Evolutionary conservation across 495 filamentous ascomycete genomes (phyloP).

Genomic region (Schizothecium vesticola): DNA sequence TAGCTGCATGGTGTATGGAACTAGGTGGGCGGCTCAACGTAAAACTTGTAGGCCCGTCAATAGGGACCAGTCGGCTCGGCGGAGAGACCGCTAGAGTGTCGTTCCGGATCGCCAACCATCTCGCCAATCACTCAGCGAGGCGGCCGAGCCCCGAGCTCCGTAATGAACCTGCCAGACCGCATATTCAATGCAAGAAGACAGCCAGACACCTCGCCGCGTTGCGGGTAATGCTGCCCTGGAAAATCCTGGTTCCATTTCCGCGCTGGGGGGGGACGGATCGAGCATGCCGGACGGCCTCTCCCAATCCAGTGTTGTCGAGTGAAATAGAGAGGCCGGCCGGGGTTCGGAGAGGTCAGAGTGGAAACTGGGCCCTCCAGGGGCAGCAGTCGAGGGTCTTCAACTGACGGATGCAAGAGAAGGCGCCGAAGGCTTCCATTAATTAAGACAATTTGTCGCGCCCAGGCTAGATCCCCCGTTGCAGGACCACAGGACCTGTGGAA

Average conservation of each 20-base stretch:
- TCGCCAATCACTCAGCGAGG: neutral
- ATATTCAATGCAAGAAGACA: neutral
- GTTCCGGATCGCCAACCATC: neutral
- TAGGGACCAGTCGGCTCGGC: neutral
- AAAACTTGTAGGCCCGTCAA: neutral
- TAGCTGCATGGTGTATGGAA: constrained; percentile 1
- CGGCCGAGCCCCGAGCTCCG: neutral
- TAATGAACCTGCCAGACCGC: neutral
- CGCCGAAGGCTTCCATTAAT: constrained; percentile 16
- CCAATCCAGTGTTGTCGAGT: neutral
- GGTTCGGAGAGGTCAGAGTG: neutral
- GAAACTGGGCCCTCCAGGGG: neutral
- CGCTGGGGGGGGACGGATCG: neutral
- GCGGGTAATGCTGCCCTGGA: neutral
- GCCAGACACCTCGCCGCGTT: neutral
- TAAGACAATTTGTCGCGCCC: neutral
- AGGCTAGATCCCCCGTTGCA: constrained; percentile 1
- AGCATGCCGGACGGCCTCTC: neutral
- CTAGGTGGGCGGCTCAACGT: neutral
- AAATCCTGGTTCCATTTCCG: neutral
- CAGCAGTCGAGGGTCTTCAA: neutral
- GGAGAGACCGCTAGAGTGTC: neutral
- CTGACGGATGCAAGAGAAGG: constrained; percentile 21
- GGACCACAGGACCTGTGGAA: constrained; percentile 12
- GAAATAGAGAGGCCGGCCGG: neutral